Evolutionary conservation across 768 basidiomycete genomes (phyloP).

Genomic region (Scleroderma bovista): DNA sequence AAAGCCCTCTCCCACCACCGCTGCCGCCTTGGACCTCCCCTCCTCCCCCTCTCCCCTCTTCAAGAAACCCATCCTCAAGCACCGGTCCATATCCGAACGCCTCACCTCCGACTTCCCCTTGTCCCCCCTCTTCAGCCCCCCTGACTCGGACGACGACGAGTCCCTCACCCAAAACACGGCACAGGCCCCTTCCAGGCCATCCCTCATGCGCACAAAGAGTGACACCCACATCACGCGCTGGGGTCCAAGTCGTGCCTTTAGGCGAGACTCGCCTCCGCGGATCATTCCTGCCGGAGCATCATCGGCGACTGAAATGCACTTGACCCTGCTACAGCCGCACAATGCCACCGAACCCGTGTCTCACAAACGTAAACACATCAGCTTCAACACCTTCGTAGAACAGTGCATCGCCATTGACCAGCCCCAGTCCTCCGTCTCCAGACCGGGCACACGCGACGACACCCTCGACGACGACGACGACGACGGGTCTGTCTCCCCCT

Average conservation of each 20-base stretch:
- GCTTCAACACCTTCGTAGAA: slow-evolving; percentile 97
- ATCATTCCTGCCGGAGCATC: slow-evolving; percentile 25
- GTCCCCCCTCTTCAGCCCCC: slow-evolving; percentile 57
- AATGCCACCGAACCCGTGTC: slow-evolving; percentile 9
- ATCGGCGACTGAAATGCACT: slow-evolving; percentile 5
- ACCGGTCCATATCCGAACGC: slow-evolving; percentile 86
- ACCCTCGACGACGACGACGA: too few relatives aligned
- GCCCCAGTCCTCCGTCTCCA: too few relatives aligned
- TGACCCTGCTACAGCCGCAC: slow-evolving; percentile 14
- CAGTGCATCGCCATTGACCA: slow-evolving; percentile 91
- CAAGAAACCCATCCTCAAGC: slow-evolving; percentile 90
- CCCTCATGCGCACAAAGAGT: slow-evolving; percentile 77
- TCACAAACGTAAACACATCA: slow-evolving; percentile 81
- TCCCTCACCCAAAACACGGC: slow-evolving; percentile 9
- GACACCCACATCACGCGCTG: slow-evolving; percentile 74
- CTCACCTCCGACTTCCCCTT: slow-evolving; percentile 68
- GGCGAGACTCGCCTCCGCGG: slow-evolving; percentile 71
- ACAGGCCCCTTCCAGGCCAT: slow-evolving; percentile 40
- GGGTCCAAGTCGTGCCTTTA: slow-evolving; percentile 38
- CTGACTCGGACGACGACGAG: slow-evolving; percentile 48
- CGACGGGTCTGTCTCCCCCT: slow-evolving; percentile 50
- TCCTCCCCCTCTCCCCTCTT: slow-evolving; percentile 31
- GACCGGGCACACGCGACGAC: too few relatives aligned
- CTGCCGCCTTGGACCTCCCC: slow-evolving; percentile 34
- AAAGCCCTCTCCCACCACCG: slow-evolving; percentile 32